These are phyloP conservation scores for Malus hybrid DNA, from an alignment of 331 rosid species.

Conservation along the genomic window DNA sequence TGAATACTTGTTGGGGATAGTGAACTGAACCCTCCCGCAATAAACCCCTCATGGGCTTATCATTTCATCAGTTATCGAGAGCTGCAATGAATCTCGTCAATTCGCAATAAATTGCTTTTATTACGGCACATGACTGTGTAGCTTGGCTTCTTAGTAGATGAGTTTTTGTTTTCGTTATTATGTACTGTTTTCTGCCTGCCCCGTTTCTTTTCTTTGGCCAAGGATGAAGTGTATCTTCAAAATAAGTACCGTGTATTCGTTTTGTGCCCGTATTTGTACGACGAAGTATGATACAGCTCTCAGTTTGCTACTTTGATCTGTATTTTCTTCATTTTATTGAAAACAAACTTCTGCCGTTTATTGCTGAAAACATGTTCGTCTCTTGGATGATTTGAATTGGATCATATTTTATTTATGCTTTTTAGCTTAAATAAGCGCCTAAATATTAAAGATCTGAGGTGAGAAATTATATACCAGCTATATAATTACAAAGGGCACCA, in stretches of 20 bases:
- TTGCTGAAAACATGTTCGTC: too few species aligned
- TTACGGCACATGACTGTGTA: not conserved
- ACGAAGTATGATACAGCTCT: too few species aligned
- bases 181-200: not conserved
- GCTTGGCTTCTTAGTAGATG: too few species aligned
- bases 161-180: not conserved
- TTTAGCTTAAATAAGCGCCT: too few species aligned
- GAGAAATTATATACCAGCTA: not conserved
- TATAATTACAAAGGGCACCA: constrained; percentile 3
- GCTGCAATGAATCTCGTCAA: not conserved
- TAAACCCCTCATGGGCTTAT: not conserved
- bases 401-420: too few species aligned
- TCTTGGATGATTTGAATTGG: too few species aligned
- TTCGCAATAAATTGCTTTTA: not conserved
- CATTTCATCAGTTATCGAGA: not conserved
- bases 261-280: not conserved
- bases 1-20: too few species aligned
- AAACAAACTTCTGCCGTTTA: too few species aligned
- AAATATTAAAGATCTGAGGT: too few species aligned
- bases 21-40: not conserved
- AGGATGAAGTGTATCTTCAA: not conserved
- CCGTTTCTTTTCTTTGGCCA: not conserved
- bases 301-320: too few species aligned
- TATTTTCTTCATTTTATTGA: too few species aligned
- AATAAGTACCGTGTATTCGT: not conserved